A percentile compares a stretch with the other conserved stretches of the same genome.
Evolutionary conservation across 2,329 filamentous ascomycete genomes (phyloP).

Genomic region (Trichophyton simii): DNA sequence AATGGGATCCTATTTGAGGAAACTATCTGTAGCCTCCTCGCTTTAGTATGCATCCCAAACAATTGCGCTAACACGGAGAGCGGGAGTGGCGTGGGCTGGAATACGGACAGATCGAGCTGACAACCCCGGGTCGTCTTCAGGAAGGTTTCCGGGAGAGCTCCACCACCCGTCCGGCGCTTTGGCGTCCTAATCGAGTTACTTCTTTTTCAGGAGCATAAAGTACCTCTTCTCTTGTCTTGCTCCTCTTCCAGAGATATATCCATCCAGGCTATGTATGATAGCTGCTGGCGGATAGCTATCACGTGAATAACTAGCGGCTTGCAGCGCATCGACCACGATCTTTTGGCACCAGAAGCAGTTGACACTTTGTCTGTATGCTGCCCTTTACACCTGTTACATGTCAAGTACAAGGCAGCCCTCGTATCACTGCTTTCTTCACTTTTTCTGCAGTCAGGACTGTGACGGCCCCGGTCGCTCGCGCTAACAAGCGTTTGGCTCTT

Average conservation of each 20-base stretch:
- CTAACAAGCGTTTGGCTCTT: not conserved
- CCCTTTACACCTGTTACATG: too few species aligned
- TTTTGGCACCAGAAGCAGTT: not conserved
- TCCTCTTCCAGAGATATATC: too few species aligned
- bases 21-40: not conserved
- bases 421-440: not conserved
- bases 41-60: not conserved
- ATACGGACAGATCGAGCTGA: not conserved
- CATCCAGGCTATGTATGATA: not conserved
- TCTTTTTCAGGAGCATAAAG: too few species aligned
- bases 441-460: not conserved
- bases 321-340: not conserved
- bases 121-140: not conserved
- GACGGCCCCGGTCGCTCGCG: not conserved
- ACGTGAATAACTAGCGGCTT: not conserved
- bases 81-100: not conserved
- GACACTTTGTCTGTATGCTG: not conserved
- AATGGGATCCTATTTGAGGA: not conserved
- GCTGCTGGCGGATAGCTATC: not conserved
- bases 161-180: not conserved
- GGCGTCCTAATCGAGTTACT: not conserved
- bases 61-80: not conserved
- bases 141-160: not conserved
- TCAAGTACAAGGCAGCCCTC: not conserved
- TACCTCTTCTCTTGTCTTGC: too few species aligned